Conservation (phyloP, 2,329 filamentous ascomycete species). For the Magnaporthales sp. region DNA sequence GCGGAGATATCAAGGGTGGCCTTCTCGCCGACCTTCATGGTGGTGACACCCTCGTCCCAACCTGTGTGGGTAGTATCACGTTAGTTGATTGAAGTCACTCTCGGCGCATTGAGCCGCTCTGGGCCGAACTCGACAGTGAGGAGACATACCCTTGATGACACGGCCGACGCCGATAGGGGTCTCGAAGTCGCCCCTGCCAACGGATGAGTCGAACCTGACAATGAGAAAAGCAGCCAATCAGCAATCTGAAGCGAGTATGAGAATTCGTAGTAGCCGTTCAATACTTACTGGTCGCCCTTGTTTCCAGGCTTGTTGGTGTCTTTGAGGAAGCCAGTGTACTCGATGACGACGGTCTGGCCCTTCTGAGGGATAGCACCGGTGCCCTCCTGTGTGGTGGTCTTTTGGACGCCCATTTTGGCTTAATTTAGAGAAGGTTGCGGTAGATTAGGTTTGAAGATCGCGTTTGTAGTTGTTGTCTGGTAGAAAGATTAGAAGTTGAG, state of each 20-base stretch:
- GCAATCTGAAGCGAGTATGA: not conserved
- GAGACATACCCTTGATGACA: constrained; percentile 69
- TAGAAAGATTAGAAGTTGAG: not conserved
- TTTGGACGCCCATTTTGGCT: constrained; percentile 63
- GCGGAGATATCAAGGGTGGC: constrained; percentile 72
- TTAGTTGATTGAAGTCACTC: not conserved
- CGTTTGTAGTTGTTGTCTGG: not conserved
- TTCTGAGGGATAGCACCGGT: constrained; percentile 46
- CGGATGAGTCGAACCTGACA: constrained; percentile 79
- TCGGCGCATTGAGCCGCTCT: not conserved
- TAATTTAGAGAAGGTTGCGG: constrained; percentile 6
- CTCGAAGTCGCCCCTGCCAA: constrained; percentile 67
- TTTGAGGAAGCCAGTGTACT: constrained; percentile 86
- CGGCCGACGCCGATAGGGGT: constrained; percentile 71
- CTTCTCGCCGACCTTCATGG: constrained; percentile 89
- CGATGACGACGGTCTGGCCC: constrained; percentile 73
- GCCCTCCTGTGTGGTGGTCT: constrained; percentile 55
- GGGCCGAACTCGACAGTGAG: constrained; percentile 5
- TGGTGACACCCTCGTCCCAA: constrained; percentile 76
- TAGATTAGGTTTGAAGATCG: constrained; percentile 5
- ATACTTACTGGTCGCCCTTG: constrained; percentile 53
- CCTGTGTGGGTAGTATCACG: constrained; percentile 33
- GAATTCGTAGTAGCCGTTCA: constrained; percentile 34
- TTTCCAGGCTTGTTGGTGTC: constrained; percentile 50
- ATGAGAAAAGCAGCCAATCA: constrained; percentile 12